phyloP scores from a whole-genome alignment of 805 yeast species.

The Yamadazyma sp. region DNA sequence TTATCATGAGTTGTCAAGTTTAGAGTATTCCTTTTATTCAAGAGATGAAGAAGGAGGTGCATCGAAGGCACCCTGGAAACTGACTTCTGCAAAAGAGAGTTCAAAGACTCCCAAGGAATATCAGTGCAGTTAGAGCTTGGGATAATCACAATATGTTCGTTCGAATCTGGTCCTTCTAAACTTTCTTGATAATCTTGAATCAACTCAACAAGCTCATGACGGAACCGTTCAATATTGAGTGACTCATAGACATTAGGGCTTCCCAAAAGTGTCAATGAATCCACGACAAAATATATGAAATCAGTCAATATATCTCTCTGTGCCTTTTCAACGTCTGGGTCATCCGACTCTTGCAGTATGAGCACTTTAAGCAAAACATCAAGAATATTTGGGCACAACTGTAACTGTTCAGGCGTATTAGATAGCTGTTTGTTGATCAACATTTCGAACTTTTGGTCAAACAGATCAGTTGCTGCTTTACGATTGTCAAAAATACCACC shows the following conservation, averaged over 20 bases:
- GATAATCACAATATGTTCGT: constrained; percentile 64
- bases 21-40: constrained; percentile 16
- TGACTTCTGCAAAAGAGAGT: constrained; percentile 52
- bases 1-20: neutral
- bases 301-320: constrained; percentile 43
- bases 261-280: constrained; percentile 60
- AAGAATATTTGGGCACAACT: neutral
- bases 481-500: constrained; percentile 50
- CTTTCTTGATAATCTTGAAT: neutral
- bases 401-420: neutral
- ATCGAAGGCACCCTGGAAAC: constrained; percentile 76
- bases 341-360: neutral
- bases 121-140: constrained; percentile 63
- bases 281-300: constrained; percentile 60
- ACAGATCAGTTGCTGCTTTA: neutral
- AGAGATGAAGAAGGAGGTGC: constrained; percentile 39
- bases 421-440: constrained; percentile 1
- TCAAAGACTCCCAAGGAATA: constrained; percentile 90
- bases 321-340: neutral
- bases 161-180: neutral
- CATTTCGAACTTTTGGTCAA: neutral
- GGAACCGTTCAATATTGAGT: constrained; percentile 56
- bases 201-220: constrained; percentile 50
- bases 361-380: neutral
- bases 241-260: constrained; percentile 65